phyloP scores from a whole-genome alignment of 2,329 filamentous ascomycete species.

The Neocucurbitaria cava region DNA sequence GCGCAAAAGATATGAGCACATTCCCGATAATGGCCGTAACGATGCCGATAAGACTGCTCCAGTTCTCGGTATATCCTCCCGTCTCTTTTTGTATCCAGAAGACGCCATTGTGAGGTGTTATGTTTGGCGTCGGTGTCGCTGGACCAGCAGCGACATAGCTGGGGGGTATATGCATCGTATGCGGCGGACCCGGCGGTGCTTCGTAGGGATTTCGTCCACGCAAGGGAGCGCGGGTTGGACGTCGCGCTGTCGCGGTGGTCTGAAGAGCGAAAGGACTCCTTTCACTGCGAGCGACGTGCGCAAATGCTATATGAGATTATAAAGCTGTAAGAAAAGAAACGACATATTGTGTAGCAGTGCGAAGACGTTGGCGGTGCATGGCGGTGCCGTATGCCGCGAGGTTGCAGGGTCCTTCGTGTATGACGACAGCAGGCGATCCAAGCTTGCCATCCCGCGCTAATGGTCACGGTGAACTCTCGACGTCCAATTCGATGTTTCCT shows the following conservation, averaged over 20 bases:
- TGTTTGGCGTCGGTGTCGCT: constrained; percentile 23
- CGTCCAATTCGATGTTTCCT: not conserved
- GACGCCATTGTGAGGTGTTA: constrained; percentile 11
- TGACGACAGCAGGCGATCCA: constrained; percentile 1
- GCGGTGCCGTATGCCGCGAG: not conserved
- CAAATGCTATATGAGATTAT: not conserved
- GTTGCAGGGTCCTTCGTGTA: not conserved
- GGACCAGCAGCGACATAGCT: constrained; percentile 32
- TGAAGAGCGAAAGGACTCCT: not conserved
- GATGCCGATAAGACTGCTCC: constrained; percentile 96
- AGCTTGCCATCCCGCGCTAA: not conserved
- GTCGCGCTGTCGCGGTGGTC: not conserved
- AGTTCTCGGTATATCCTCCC: constrained; percentile 54
- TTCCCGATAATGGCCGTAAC: constrained; percentile 92
- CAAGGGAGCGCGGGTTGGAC: constrained; percentile 3
- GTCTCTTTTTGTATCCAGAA: constrained; percentile 16
- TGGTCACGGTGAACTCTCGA: not conserved
- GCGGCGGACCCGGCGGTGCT: constrained; percentile 10
- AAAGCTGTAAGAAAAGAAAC: not conserved
- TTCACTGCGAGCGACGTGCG: not conserved
- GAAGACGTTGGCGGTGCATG: not conserved
- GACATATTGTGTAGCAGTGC: not conserved
- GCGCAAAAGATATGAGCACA: constrained; percentile 88
- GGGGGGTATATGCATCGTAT: constrained; percentile 35
- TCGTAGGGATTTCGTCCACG: constrained; percentile 9